Evolutionary conservation across 1,139 yeast species (phyloP), one percentile per base, ranked within the genome.

Genomic region (Entelexis paramagnoliae): DNA sequence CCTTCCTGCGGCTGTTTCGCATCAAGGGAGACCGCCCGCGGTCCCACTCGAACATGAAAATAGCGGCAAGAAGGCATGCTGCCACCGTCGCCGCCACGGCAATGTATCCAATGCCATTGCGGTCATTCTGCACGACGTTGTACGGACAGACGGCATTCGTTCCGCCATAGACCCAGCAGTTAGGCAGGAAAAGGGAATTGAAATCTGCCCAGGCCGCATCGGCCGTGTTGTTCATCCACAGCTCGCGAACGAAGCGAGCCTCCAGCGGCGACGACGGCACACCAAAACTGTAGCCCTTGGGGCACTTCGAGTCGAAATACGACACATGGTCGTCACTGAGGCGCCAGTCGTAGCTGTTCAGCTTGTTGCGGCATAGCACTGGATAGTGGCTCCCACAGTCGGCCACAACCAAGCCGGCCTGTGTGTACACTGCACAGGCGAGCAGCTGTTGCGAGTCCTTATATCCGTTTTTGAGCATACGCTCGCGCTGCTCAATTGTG

Each of bases 101-200:
- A 36, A 88, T 69, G 73, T 82, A 74, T 29, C 76, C 72, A 0
- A 79, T 78, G 56, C 85, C 81, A 52, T 77, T 78, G 48, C 79
- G 72, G 39, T 71, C 71, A 13, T 81, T 72, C 22, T 79, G 72
- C 0, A 75, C 74, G 50, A 68, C 70, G 53, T 77, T 78, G 63
- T 88, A 89, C 0, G 96, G 95, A 64, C 98, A 89, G 33, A 69
- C 66, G 0, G 93, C 82, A 55, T 77, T 74, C 0, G 89, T 80
- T 0, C 96, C 95, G 2, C 95, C 96, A 1, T 79, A 68, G 2
- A 88, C 89, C 88, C 93, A 89, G 64, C 98, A 89, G 51, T 79
- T 76, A 17, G 75, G 67, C 6, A 80, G 79, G 0, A 87, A 77
- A 17, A 91, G 73, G 30, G 91, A 87, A 64, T 91, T 91, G 57